Evolutionary conservation across 1,284 basidiomycete species (phyloP).

Genomic region (Fomitopsis pinicola): DNA sequence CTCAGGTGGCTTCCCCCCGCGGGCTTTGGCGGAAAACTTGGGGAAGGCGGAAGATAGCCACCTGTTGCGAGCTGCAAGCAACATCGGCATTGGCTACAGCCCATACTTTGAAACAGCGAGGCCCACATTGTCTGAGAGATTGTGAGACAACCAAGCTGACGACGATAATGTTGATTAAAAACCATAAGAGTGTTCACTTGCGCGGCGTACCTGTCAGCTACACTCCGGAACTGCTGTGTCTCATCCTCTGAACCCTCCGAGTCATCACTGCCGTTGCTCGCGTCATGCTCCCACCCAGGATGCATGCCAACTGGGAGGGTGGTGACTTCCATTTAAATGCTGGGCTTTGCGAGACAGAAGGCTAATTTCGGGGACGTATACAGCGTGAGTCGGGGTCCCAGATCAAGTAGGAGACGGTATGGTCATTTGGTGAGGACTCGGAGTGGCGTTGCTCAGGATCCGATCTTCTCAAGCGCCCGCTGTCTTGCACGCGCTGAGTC

Average conservation of each 20-base stretch:
- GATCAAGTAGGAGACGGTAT: too few species aligned
- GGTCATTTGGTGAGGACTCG: neutral
- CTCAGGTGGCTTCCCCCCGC: constrained; percentile 47
- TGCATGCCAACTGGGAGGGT: constrained; percentile 46
- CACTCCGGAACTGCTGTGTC: constrained; percentile 34
- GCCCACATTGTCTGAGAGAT: constrained; percentile 66
- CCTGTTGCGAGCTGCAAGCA: constrained; percentile 53
- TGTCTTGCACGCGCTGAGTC: neutral
- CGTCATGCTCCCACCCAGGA: constrained; percentile 55
- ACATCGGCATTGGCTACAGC: constrained; percentile 2
- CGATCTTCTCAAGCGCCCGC: neutral
- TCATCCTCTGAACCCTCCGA: constrained; percentile 25
- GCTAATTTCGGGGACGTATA: too few species aligned
- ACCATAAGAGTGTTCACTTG: neutral
- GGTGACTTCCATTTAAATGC: neutral
- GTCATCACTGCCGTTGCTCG: constrained; percentile 13
- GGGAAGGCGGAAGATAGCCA: constrained; percentile 66
- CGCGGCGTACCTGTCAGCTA: constrained; percentile 53
- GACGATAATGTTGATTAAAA: neutral
- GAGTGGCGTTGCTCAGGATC: neutral
- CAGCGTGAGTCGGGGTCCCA: too few species aligned
- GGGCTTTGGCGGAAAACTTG: constrained; percentile 62
- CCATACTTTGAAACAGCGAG: neutral
- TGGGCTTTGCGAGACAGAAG: too few species aligned
- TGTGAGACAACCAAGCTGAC: constrained; percentile 46